phyloP scores from a whole-genome alignment of 495 filamentous ascomycete species.

The Aspergillus sparsus region DNA sequence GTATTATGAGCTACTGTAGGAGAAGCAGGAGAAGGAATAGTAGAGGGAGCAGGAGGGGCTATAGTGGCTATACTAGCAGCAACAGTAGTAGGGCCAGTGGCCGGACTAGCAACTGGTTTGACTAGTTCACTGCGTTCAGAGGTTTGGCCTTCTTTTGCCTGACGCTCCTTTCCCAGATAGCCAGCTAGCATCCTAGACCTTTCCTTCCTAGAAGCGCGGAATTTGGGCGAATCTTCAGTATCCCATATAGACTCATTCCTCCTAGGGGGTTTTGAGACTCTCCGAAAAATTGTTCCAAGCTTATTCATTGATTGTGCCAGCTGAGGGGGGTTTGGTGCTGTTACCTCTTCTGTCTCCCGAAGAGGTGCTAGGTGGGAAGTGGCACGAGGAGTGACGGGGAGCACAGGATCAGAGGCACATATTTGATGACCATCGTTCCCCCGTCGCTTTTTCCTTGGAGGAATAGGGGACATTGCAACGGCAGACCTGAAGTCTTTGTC shows the following conservation, averaged over 20 bases:
- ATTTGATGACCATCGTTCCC: slow-evolving; percentile 38
- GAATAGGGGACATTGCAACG: slow-evolving; percentile 39
- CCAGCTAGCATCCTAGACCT: slow-evolving; percentile 19
- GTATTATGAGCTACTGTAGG: no score
- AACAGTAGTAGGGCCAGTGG: no score
- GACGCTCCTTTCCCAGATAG: slow-evolving; percentile 19
- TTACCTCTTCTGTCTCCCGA: slow-evolving; percentile 10
- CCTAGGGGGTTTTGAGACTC: slow-evolving; percentile 29
- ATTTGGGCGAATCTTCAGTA: slow-evolving; percentile 37
- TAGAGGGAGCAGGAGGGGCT: no score
- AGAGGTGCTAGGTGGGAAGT: slow-evolving; percentile 14
- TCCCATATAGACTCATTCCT: slow-evolving; percentile 43
- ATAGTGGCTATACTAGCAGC: no score
- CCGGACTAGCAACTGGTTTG: slow-evolving; percentile 9
- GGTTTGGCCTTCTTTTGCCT: slow-evolving; percentile 10
- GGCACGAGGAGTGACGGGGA: slow-evolving; percentile 36
- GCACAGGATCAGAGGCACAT: slow-evolving; percentile 35
- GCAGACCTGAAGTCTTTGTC: slow-evolving; percentile 46
- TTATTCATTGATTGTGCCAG: slow-evolving; percentile 17
- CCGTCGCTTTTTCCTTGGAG: slow-evolving; percentile 42
- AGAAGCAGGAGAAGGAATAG: no score
- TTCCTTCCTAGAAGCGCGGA: slow-evolving; percentile 30
- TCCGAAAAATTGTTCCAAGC: slow-evolving; percentile 20
- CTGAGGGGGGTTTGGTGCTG: slow-evolving; percentile 19
- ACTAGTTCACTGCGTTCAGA: slow-evolving; percentile 2